Base-by-base conservation (phyloP, 2,329 filamentous ascomycete genomes). In the Pseudopyrenochaeta lycopersici region DNA sequence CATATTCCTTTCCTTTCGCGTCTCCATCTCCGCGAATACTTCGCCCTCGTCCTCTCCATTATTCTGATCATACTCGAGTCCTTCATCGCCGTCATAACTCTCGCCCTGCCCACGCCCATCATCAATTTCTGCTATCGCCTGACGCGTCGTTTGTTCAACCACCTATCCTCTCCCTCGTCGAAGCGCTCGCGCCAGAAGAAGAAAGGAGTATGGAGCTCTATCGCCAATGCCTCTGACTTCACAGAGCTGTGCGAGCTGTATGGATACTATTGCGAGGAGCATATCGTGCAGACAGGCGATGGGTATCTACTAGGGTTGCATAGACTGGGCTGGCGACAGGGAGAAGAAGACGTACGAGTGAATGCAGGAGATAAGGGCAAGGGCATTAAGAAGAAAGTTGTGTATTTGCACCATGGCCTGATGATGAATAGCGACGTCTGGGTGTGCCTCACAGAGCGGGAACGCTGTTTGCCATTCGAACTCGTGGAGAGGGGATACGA, bases 371-470 rank as follows among this genome's bases (percentile, higher is more conserved):
- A 82, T 0, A 82, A 83, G 1, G 82, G 83, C 31, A 65, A 66
- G 41, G 70, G 70, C 14, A 65, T 90, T 23, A 84, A 84, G 76
- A 97, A 97, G 80, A 90, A 88, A 64, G 91, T 98, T 43, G 88
- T 95, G 6, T 99, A 98, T 74, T 81, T 99, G 60, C 95, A 99
- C 71, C 95, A 99, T 76, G 95, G 94, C 10, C 83, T 99, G 52
- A 85, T 99, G 71, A 99, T 99, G 95, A 98, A 97, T 77, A 97
- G 92, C 66, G 95, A 99, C 76, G 94, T 99, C 30, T 99, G 95
- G 95, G 91, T 98, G 7, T 96, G 92, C 71, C 79, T 94, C 71
- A 96, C 94, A 0, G 91, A 97, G 63, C 88, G 89, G 64, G 85
- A 96, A 75, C 85, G 93, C 64, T 94, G 90, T 63, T 81, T 99